Conservation (phyloP, 768 basidiomycete genomes). For the Amanita rimosa region DNA sequence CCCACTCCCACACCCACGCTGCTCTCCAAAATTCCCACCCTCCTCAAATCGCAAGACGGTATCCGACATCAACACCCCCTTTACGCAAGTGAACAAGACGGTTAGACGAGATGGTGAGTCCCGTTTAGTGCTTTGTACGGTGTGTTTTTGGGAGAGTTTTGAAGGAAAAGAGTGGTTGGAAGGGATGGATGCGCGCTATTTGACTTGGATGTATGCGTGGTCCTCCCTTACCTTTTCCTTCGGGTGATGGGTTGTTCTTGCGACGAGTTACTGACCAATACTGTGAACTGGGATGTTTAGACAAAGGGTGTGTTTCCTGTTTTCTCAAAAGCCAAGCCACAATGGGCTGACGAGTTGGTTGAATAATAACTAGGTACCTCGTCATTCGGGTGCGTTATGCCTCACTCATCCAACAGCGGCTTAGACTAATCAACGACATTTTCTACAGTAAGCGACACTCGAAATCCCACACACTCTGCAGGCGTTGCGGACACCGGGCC, state of each 20-base stretch:
- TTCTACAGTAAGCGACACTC: constrained; percentile 83
- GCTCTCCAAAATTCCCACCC: not conserved
- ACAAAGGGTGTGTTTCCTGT: constrained; percentile 66
- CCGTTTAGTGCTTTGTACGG: constrained; percentile 10
- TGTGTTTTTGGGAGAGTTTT: constrained; percentile 11
- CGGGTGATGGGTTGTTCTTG: not conserved
- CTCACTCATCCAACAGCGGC: too few relatives aligned
- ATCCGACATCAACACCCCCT: too few relatives aligned
- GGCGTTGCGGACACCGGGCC: constrained; percentile 89
- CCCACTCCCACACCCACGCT: not conserved
- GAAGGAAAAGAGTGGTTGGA: constrained; percentile 9
- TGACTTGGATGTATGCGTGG: constrained; percentile 11
- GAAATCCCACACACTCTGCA: constrained; percentile 94
- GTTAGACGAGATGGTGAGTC: constrained; percentile 33
- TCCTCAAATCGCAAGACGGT: not conserved
- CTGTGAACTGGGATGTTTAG: constrained; percentile 25
- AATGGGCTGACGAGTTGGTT: not conserved
- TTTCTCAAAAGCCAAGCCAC: too few relatives aligned
- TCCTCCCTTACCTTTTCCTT: not conserved
- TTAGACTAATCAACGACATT: not conserved
- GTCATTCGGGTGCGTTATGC: constrained; percentile 74
- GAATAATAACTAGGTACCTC: constrained; percentile 78
- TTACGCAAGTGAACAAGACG: constrained; percentile 17
- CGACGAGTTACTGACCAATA: constrained; percentile 12
- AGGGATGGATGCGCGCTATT: not conserved